Evolutionary conservation across 2,329 filamentous ascomycete species (phyloP), one percentile per base, ranked within the genome.

Genomic region (Apiospora rasikravindrae): DNA sequence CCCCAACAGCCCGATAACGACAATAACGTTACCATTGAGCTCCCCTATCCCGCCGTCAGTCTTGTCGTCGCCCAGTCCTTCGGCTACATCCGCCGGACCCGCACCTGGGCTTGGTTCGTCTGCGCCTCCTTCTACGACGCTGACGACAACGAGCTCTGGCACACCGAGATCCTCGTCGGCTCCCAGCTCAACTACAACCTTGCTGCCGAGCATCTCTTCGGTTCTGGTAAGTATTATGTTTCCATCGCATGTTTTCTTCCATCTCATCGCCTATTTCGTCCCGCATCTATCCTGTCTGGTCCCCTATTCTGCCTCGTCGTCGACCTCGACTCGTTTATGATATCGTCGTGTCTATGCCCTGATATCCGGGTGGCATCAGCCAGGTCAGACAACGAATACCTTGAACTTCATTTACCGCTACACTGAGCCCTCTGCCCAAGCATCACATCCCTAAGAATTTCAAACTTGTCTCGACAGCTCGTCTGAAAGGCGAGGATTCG

Each of bases 101-200:
- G 77, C 0, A 81, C 76, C 72, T 87, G 85, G 84, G 85, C 83
- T 22, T 87, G 83, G 82, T 80, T 88, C 67, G 80, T 86, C 29
- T 80, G 86, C 19, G 86, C 82, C 0, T 82, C 83, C 0, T 88
- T 87, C 70, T 87, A 85, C 77, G 85, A 88, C 79, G 70, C 74
- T 1, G 71, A 82, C 13, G 81, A 82, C 57, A 78, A 77, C 45
- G 77, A 82, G 4, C 72, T 88, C 51, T 88, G 86, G 85, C 86
- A 85, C 66, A 84, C 81, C 0, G 82, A 87, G 77, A 71, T 86
- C 26, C 84, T 88, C 40, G 72, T 83, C 33, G 81, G 79, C 10
- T 79, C 74, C 13, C 10, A 68, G 16, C 40, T 47, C n/a, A 33
- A 19, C 40, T 24, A 10, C 8, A 29, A 68, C n/a, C 66, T n/a